Percentiles rank a stretch among this genome's conserved stretches.
These are phyloP conservation scores for Pseudogymnoascus sp. DNA, from an alignment of 2,329 filamentous ascomycete genomes.

Conservation along the genomic window DNA sequence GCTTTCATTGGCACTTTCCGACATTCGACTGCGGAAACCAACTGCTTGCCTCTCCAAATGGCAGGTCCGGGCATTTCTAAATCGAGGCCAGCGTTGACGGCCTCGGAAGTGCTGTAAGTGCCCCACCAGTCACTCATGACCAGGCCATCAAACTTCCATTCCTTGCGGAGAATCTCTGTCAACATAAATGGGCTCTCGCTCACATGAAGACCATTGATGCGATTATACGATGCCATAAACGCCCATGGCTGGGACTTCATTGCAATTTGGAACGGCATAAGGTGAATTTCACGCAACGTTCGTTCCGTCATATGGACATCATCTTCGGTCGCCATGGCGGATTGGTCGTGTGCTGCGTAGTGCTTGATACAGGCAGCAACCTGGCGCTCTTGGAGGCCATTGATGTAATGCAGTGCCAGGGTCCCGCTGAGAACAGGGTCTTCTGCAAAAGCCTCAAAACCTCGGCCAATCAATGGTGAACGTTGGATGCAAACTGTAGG, in stretches of 20 bases:
- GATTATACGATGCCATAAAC: constrained; percentile 30
- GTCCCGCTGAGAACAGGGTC: constrained; percentile 30
- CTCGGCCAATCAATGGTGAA: constrained; percentile 28
- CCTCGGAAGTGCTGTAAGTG: constrained; percentile 26
- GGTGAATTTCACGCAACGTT: constrained; percentile 29
- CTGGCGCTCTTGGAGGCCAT: constrained; percentile 25
- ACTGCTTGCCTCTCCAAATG: background rate
- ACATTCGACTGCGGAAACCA: background rate
- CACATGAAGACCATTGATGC: constrained; percentile 30
- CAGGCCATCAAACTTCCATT: constrained; percentile 29
- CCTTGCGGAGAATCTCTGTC: constrained; percentile 25
- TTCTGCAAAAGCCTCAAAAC: constrained; percentile 31
- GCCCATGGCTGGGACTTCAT: constrained; percentile 27
- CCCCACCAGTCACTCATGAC: constrained; percentile 32
- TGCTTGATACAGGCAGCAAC: constrained; percentile 30
- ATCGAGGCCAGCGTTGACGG: constrained; percentile 38
- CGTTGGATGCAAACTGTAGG: constrained; percentile 23
- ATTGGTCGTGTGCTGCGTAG: constrained; percentile 29
- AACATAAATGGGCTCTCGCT: constrained; percentile 24
- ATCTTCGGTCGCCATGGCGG: constrained; percentile 25
- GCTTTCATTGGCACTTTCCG: background rate
- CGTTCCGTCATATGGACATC: constrained; percentile 26
- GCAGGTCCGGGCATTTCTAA: constrained; percentile 54
- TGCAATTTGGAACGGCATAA: constrained; percentile 29
- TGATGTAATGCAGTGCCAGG: constrained; percentile 27